Conservation (phyloP, 202 grass and related monocot genomes). For the Digitaria exilis region DNA sequence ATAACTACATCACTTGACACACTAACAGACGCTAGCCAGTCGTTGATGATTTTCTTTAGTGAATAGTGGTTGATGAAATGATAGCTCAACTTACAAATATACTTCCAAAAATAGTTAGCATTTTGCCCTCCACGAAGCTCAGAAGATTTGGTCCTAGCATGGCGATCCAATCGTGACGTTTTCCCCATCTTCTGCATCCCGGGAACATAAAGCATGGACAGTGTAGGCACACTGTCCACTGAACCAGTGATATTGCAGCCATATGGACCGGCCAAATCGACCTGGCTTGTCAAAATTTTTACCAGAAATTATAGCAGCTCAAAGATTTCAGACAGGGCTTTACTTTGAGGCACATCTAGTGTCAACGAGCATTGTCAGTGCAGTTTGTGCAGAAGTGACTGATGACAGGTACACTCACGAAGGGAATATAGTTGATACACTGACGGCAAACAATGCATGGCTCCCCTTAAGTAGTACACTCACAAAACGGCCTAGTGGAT, state of each 20-base stretch:
- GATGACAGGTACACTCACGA: constrained; percentile 1
- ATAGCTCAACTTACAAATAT: not conserved
- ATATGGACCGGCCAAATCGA: not conserved
- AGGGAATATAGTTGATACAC: constrained; percentile 1
- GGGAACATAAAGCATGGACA: not conserved
- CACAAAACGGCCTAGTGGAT: constrained; percentile 25
- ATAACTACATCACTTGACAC: not conserved
- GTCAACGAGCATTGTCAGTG: constrained; percentile 5
- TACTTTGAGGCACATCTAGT: not conserved
- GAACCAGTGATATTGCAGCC: not conserved
- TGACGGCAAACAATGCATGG: constrained; percentile 18
- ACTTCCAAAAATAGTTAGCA: constrained; percentile 15
- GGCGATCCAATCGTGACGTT: not conserved
- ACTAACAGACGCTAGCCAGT: not conserved
- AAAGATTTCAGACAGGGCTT: constrained; percentile 8
- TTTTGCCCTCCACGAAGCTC: not conserved
- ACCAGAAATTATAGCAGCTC: not conserved
- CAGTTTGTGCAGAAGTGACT: constrained; percentile 31
- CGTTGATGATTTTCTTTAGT: not conserved
- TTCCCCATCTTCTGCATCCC: not conserved
- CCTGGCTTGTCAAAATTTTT: not conserved
- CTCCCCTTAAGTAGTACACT: constrained; percentile 20
- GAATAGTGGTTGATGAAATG: not conserved
- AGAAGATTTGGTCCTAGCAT: not conserved
- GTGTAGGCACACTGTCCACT: not conserved